Evolutionary conservation across 2,329 filamentous ascomycete species (phyloP).

Genomic region (Colletotrichum australisinense): DNA sequence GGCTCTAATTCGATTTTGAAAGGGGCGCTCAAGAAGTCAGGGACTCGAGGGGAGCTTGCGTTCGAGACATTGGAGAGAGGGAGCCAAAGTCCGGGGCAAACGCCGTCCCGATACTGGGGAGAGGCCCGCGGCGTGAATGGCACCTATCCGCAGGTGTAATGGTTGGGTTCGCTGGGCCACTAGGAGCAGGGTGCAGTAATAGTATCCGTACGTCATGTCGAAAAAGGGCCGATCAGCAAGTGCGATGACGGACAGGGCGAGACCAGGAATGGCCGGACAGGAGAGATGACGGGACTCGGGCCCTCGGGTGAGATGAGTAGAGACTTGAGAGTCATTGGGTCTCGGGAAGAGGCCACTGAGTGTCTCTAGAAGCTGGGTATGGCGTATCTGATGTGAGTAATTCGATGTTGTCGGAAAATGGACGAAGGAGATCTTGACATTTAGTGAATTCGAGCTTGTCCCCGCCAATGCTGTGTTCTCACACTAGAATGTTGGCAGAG

Average conservation of each 20-base stretch:
- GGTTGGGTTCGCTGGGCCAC: background rate
- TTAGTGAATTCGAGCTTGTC: background rate
- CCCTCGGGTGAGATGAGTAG: background rate
- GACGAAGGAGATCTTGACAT: background rate
- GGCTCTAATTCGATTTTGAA: background rate
- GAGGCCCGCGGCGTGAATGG: background rate
- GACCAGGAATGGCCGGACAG: background rate
- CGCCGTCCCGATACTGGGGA: slow-evolving; percentile 3
- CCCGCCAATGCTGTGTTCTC: too few relatives aligned
- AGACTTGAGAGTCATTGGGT: background rate
- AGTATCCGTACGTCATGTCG: slow-evolving; percentile 17
- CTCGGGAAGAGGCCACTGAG: background rate
- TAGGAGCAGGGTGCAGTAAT: slow-evolving; percentile 3
- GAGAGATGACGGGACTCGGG: background rate
- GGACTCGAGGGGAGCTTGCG: background rate
- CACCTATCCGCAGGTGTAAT: background rate
- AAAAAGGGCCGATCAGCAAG: slow-evolving; percentile 27
- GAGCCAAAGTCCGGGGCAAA: background rate
- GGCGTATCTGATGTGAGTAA: background rate
- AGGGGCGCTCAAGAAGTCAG: background rate
- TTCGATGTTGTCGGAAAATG: background rate
- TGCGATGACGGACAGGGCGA: slow-evolving; percentile 16
- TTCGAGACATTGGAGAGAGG: background rate
- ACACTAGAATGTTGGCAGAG: background rate
- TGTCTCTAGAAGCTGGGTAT: background rate